These are phyloP conservation scores for Carex sylvatica DNA, from an alignment of 202 grass and related monocot species.

Conservation along the genomic window DNA sequence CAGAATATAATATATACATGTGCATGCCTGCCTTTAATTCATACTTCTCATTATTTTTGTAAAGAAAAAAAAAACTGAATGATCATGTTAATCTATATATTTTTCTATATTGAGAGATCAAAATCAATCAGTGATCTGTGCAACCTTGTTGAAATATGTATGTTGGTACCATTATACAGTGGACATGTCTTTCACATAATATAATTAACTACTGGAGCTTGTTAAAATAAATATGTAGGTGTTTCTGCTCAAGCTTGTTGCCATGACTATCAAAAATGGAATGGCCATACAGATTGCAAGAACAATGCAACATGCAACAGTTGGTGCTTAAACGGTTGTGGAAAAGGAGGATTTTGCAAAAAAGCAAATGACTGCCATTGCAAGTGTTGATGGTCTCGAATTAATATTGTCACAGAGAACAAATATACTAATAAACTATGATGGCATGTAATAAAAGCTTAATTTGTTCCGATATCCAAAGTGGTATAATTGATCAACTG, in stretches of 20 bases:
- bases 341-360: background rate
- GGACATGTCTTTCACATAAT: background rate
- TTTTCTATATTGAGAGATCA: too few relatives aligned
- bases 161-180: background rate
- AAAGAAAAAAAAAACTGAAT: too few relatives aligned
- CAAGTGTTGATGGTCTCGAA: background rate
- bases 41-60: too few relatives aligned
- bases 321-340: background rate
- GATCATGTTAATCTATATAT: too few relatives aligned
- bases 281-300: background rate
- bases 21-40: too few relatives aligned
- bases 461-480: background rate
- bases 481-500: too few relatives aligned
- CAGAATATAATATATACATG: too few relatives aligned
- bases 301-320: background rate
- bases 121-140: too few relatives aligned
- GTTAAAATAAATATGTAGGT: background rate
- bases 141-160: too few relatives aligned
- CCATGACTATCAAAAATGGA: background rate
- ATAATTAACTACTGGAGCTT: background rate
- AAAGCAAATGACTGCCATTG: background rate
- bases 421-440: background rate
- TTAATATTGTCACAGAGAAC: background rate
- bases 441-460: background rate
- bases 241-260: background rate